Evolutionary conservation across 2,329 filamentous ascomycete species (phyloP).

Genomic region (Xylaria arbuscula): DNA sequence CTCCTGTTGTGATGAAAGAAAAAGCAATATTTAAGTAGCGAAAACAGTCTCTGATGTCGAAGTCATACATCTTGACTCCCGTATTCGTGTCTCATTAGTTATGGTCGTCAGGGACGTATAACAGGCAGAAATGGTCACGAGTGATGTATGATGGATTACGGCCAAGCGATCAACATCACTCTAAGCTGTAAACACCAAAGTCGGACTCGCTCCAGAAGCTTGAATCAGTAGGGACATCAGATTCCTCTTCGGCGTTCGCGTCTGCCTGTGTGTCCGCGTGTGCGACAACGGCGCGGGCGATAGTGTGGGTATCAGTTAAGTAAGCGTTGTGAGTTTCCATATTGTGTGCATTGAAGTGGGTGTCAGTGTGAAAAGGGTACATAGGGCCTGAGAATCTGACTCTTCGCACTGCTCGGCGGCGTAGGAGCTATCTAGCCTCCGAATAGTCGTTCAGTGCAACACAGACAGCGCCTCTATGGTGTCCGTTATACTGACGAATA

Average conservation of each 20-base stretch:
- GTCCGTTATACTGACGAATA: constrained; percentile 94
- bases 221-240: constrained; percentile 12
- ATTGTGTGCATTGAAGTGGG: neutral
- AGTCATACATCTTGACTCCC: neutral
- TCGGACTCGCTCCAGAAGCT: constrained; percentile 24
- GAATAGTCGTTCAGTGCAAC: constrained; percentile 92
- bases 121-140: neutral
- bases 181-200: neutral
- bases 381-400: neutral
- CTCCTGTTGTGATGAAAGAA: neutral
- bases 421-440: constrained; percentile 58
- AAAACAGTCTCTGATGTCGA: neutral
- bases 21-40: neutral
- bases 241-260: neutral
- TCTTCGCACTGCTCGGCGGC: constrained; percentile 9
- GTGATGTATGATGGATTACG: neutral
- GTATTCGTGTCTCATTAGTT: neutral
- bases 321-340: too few relatives aligned
- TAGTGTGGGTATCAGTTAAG: neutral
- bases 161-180: neutral
- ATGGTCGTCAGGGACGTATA: neutral
- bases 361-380: neutral
- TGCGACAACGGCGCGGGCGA: too few relatives aligned
- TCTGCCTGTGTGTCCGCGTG: too few relatives aligned
- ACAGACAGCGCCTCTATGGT: constrained; percentile 90